Evolutionary conservation across 1,284 basidiomycete species (phyloP).

Genomic region (Kalmanozyma brasiliensis): DNA sequence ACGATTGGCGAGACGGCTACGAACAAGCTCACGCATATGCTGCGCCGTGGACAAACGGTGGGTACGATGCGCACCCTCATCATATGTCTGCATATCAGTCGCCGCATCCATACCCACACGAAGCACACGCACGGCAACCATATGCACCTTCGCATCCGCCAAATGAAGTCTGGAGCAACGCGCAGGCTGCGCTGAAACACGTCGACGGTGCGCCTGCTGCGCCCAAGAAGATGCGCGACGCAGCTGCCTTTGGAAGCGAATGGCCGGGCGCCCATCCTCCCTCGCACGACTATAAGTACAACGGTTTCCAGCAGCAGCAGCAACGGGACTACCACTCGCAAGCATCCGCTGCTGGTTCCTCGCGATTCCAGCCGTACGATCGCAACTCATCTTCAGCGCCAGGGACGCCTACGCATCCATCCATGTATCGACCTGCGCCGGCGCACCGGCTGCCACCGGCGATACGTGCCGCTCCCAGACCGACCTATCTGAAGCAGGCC

Average conservation of each 20-base stretch:
- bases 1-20: neutral
- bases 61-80: constrained; percentile 4
- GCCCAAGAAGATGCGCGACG: constrained; percentile 27
- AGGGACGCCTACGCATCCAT: constrained; percentile 1
- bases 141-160: neutral
- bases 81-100: neutral
- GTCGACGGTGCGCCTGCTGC: constrained; percentile 17
- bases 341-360: neutral
- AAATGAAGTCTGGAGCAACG: neutral
- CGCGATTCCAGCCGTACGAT: constrained; percentile 11
- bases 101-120: neutral
- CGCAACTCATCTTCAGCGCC: constrained; percentile 1
- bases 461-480: constrained; percentile 26
- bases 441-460: constrained; percentile 12
- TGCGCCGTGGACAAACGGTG: neutral
- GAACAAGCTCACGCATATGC: constrained; percentile 2
- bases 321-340: constrained; percentile 11
- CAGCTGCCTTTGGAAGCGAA: neutral
- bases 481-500: constrained; percentile 23
- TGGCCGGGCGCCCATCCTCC: neutral
- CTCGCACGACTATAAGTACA: constrained; percentile 7
- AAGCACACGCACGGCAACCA: constrained; percentile 1
- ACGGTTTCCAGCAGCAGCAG: constrained; percentile 5
- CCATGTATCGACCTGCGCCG: neutral
- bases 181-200: neutral